Base-by-base conservation (phyloP, 352 stramenopile species). In the Pythium phragmiticola region DNA sequence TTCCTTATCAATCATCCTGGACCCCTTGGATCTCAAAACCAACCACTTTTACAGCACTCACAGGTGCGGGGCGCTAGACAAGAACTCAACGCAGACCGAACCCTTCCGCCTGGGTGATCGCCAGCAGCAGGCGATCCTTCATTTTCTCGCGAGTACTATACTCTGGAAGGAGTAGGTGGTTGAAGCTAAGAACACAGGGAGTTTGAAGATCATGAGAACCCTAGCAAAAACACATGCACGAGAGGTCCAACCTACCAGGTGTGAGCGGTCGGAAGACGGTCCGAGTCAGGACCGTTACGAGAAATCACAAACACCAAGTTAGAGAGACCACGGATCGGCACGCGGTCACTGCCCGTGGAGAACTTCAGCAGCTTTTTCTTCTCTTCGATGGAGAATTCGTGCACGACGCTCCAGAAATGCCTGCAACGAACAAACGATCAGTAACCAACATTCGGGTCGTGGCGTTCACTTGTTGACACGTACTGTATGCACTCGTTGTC, bases 291-390 rank as follows among this genome's bases (percentile, higher is more conserved):
- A 1, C 89, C 89, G 42, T 94, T 94, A 47, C 83, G 74, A 1
- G 85, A 94, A 37, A 97, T 92, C 2, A 92, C 83, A 72, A 96
- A 95, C 19, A 86, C 69, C 50, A 96, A 70, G 52, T 82, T 89
- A 9, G 78, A 87, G 2, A 96, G 74, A 1, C 88, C 89, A 21
- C 83, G 76, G 33, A 96, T 94, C 4, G 89, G 89, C 5, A 90
- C 82, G 36, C 87, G 83, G 65, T 96, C 88, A 52, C 85, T 94
- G 12, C 89, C 89, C 9, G 88, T 97, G 14, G 73, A 84, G 57
- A 97, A 97, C 55, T 84, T 83, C 36, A 96, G 68, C 42, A 96
- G 60, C 65, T 93, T 88, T 66, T 91, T 91, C 72, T 95, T 95
- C 54, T 95, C 81, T 48, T 90, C 81, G 16, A 92, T 70, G 34